Evolutionary conservation across 345 rosid species (phyloP).

Genomic region (Tarenaya hassleriana): DNA sequence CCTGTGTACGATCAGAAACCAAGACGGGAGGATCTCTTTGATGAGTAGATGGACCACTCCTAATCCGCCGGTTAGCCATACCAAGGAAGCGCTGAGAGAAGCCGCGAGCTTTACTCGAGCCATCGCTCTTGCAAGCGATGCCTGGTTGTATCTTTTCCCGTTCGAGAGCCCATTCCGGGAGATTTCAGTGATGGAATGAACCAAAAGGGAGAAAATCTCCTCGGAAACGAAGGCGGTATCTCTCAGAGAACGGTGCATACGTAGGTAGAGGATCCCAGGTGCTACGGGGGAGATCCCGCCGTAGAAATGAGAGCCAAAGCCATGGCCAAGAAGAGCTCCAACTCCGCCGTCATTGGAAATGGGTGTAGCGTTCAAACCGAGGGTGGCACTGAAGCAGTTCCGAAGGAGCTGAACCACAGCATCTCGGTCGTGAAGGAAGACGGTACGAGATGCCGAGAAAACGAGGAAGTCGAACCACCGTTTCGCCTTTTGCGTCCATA

Average conservation of each 20-base stretch:
- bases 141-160: conserved; percentile 61
- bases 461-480: conserved; percentile 95
- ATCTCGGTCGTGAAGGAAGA: conserved; percentile 79
- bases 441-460: conserved; percentile 93
- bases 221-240: conserved; percentile 66
- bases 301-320: conserved; percentile 77
- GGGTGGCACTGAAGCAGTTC: conserved; percentile 83
- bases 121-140: conserved; percentile 74
- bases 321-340: conserved; percentile 96
- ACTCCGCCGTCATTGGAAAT: conserved; percentile 67
- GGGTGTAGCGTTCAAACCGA: conserved; percentile 51
- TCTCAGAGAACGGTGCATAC: conserved; percentile 68
- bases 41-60: conserved; percentile 67
- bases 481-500: conserved; percentile 96
- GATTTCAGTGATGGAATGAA: conserved; percentile 71
- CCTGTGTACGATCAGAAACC: conserved; percentile 74
- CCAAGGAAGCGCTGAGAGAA: conserved; percentile 80
- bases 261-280: conserved; percentile 83
- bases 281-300: conserved; percentile 92
- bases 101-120: conserved; percentile 78
- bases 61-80: conserved; percentile 80
- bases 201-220: conserved; percentile 69
- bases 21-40: conserved; percentile 82
- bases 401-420: conserved; percentile 85
- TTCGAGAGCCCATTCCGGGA: conserved; percentile 49